Conservation (phyloP, 148 eudicot species). For the Diospyros kaki region DNA sequence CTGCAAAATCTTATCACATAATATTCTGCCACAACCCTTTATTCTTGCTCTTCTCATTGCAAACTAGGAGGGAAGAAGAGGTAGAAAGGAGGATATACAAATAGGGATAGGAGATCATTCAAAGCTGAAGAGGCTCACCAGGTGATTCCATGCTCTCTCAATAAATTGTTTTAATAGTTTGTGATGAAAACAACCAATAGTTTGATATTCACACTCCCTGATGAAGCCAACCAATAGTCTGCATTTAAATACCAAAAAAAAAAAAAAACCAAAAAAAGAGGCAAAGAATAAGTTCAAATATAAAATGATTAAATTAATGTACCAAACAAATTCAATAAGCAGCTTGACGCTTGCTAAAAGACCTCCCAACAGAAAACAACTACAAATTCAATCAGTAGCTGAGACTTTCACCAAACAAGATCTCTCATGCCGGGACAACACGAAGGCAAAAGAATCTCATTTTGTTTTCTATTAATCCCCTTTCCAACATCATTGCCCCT, state of each 20-base stretch:
- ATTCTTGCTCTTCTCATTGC: neutral
- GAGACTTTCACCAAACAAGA: neutral
- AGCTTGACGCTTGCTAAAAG: neutral
- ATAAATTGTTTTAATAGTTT: neutral
- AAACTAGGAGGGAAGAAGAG: neutral
- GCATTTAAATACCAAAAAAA: neutral
- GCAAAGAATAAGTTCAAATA: neutral
- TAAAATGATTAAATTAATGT: neutral
- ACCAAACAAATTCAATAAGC: neutral
- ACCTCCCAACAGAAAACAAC: neutral
- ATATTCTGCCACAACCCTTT: neutral
- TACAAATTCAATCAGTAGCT: neutral
- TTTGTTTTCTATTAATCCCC: too few relatives aligned
- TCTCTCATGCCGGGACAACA: too few relatives aligned
- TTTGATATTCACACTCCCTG: neutral
- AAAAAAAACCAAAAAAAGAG: neutral
- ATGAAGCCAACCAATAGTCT: constrained; percentile 2
- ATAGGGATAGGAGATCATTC: neutral
- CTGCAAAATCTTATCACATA: neutral
- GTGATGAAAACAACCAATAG: neutral
- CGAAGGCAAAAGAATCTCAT: too few relatives aligned
- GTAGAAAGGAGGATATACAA: neutral
- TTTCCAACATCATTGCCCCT: too few relatives aligned
- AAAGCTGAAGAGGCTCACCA: constrained; percentile 8
- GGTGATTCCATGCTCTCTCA: constrained; percentile 12